Evolutionary conservation across 495 filamentous ascomycete genomes (phyloP), one percentile per base, ranked within the genome.

Genomic region (Friedmanniomyces endolithicus): DNA sequence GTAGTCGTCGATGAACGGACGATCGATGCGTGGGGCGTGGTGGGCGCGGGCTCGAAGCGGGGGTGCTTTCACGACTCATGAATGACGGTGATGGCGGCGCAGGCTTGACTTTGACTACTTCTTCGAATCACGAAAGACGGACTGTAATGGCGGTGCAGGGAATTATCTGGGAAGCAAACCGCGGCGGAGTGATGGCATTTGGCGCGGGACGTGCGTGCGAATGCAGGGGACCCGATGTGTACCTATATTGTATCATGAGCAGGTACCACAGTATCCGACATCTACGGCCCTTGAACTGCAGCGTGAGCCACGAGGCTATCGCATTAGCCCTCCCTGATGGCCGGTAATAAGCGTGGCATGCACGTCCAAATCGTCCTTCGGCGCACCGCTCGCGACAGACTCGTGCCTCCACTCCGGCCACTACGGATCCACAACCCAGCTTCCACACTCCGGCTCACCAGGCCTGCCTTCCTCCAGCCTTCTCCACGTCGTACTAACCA

Each of bases 401-500:
- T 49, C 53, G 6, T 55, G 48, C 19, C 56, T 46, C 57, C 56
- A 59, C 17, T 31, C 17, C 1, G 60, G 60, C 60, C 60, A 63
- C 54, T 25, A 48, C 17, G 41, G 33, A 56, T 63, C 60, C 14
- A 63, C 53, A 2, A 60, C 44, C 53, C 56, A 60, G 19, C 27
- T 52, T 7, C 57, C 57, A 29, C 45, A 45, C 44, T 27, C 23
- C 33, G 52, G 52, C 54, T 60, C 60, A 1, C 43, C 49, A n/a
- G 23, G 41, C 23, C 51, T 43, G 4, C 50, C 52, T 31, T 65
- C 59, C 23, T 52, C 54, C 23, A 66, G 53, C 46, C 50, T 51
- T 54, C 57, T 61, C 63, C 63, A 68, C 34, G 60, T 54, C n/a
- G 56, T 64, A 48, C 56, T 58, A 12, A 65, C 48, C 3, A 56